Conservation (phyloP, 2,329 filamentous ascomycete species). For the Colletotrichum gigasporum region DNA sequence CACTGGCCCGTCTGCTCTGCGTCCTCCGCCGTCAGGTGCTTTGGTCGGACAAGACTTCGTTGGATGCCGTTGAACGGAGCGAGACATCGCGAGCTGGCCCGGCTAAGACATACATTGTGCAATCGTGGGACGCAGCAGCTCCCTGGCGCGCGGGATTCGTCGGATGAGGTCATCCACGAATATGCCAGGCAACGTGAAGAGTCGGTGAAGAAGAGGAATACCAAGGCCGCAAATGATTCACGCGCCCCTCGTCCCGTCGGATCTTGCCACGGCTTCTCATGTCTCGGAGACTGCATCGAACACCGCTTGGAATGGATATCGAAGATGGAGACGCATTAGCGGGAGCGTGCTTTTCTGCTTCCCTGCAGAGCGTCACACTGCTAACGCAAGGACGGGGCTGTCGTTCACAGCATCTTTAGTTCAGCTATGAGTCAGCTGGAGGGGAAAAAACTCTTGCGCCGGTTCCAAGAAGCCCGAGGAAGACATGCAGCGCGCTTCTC, state of each 20-base stretch:
- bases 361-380: conserved; percentile 31
- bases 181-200: conserved; percentile 28
- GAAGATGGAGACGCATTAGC: conserved; percentile 31
- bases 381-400: conserved; percentile 16
- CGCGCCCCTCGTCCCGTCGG: conserved; percentile 1
- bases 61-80: conserved; percentile 21
- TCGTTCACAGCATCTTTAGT: conserved; percentile 26
- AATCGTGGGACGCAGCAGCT: conserved; percentile 13
- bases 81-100: conserved; percentile 2
- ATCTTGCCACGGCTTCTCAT: conserved; percentile 21
- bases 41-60: conserved; percentile 14
- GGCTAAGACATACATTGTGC: conserved; percentile 18
- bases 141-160: neutral
- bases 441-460: neutral
- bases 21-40: conserved; percentile 11
- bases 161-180: conserved; percentile 27
- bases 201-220: conserved; percentile 33
- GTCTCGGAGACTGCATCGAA: conserved; percentile 31
- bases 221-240: conserved; percentile 15
- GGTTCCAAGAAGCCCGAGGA: neutral
- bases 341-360: conserved; percentile 26
- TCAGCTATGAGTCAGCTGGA: conserved; percentile 22
- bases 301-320: conserved; percentile 25
- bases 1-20: neutral
- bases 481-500: conserved; percentile 11